Evolutionary conservation across 1,284 basidiomycete genomes (phyloP).

Genomic region (Uromyces viciae-fabae): DNA sequence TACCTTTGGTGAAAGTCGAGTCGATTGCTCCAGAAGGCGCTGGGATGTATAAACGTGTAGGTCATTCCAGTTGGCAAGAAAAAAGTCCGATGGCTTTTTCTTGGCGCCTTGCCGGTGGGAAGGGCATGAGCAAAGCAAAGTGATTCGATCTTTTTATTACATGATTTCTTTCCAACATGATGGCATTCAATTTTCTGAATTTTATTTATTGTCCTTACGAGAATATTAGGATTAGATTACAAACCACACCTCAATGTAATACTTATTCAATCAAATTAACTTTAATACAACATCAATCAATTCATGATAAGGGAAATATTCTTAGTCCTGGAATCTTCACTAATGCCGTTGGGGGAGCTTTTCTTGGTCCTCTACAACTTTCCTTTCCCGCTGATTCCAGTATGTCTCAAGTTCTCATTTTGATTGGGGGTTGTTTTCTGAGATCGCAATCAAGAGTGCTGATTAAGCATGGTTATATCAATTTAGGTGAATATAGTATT

Average conservation of each 20-base stretch:
- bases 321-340: conserved; percentile 29
- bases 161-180: too few relatives aligned
- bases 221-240: conserved; percentile 25
- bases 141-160: conserved; percentile 1
- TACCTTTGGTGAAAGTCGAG: conserved; percentile 12
- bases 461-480: too few relatives aligned
- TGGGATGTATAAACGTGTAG: conserved; percentile 40
- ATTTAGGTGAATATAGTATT: not conserved
- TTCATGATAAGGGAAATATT: not conserved
- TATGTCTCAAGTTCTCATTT: too few relatives aligned
- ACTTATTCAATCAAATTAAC: conserved; percentile 33
- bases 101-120: conserved; percentile 30
- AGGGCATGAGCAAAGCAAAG: conserved; percentile 23
- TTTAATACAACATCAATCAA: not conserved
- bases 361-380: conserved; percentile 28
- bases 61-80: conserved; percentile 26
- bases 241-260: conserved; percentile 23
- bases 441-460: too few relatives aligned
- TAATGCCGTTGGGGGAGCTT: conserved; percentile 17
- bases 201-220: too few relatives aligned
- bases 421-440: too few relatives aligned
- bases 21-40: conserved; percentile 28
- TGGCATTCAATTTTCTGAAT: too few relatives aligned
- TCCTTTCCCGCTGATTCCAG: conserved; percentile 2
- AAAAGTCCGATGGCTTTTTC: not conserved